These are phyloP conservation scores for Centrapalus pauciflorus DNA, from an alignment of 129 eudicot genomes.

Conservation along the genomic window DNA sequence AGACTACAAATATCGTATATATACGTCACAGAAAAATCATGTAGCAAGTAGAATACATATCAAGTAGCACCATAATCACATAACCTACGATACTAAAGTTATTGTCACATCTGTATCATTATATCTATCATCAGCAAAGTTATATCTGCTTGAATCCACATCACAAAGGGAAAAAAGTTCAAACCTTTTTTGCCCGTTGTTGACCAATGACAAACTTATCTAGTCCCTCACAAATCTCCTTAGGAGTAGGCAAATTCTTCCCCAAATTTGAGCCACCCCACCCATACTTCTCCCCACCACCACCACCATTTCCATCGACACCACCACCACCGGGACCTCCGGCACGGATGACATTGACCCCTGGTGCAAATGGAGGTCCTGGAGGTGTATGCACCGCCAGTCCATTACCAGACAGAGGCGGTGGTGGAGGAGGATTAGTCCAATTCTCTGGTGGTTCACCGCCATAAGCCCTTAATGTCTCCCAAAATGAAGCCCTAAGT, in stretches of 20 bases:
- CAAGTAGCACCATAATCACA: background rate
- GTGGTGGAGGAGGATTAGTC: conserved; percentile 25
- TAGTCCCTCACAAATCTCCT: conserved; percentile 86
- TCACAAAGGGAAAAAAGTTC: conserved; percentile 5
- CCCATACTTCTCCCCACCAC: conserved; percentile 45
- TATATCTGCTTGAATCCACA: background rate
- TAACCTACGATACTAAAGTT: background rate
- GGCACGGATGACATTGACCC: conserved; percentile 54
- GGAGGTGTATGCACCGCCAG: conserved; percentile 72
- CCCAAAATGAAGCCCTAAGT: conserved; percentile 64
- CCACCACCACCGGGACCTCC: conserved; percentile 27
- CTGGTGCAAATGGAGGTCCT: conserved; percentile 79
- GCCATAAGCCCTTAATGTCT: conserved; percentile 54
- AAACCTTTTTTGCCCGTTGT: conserved; percentile 84
- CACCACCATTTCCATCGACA: conserved; percentile 30
- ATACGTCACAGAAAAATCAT: background rate
- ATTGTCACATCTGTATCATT: background rate
- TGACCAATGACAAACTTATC: conserved; percentile 95
- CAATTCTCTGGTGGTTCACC: conserved; percentile 70
- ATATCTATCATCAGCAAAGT: background rate
- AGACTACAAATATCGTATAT: background rate
- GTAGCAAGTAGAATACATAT: background rate
- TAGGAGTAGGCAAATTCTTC: conserved; percentile 83
- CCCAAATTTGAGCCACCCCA: conserved; percentile 96
- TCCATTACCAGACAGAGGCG: conserved; percentile 44